A percentile compares a stretch with the other conserved stretches of the same genome.
Evolutionary conservation across 2,329 filamentous ascomycete genomes (phyloP).

Genomic region (Ophiostoma sp.): DNA sequence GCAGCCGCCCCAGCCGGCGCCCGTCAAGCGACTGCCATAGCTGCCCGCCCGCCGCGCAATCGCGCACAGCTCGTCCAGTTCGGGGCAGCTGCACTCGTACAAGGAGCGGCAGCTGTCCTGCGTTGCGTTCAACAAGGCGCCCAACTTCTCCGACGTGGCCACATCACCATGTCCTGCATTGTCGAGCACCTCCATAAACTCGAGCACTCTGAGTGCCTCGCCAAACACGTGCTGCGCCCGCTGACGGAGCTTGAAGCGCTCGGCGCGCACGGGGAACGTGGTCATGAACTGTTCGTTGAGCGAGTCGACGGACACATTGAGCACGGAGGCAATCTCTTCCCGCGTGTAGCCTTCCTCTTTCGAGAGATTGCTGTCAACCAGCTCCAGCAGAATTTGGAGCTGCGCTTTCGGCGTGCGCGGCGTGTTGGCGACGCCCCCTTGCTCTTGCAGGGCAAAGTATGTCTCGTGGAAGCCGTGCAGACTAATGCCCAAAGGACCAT

Average conservation of each 20-base stretch:
- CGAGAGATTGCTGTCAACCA: constrained; percentile 70
- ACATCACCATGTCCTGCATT: constrained; percentile 16
- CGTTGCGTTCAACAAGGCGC: constrained; percentile 82
- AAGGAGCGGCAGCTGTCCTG: constrained; percentile 83
- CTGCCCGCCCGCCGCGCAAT: constrained; percentile 77
- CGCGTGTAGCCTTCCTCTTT: constrained; percentile 84
- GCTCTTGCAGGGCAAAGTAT: constrained; percentile 63
- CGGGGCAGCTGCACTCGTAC: constrained; percentile 89
- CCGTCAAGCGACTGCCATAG: constrained; percentile 83
- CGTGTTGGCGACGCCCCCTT: constrained; percentile 36
- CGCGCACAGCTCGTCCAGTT: constrained; percentile 84
- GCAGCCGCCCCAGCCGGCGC: constrained; percentile 96
- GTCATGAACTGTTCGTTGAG: constrained; percentile 79
- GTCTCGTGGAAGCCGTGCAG: constrained; percentile 84
- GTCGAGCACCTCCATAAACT: constrained; percentile 78
- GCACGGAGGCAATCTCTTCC: constrained; percentile 71
- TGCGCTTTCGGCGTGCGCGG: constrained; percentile 56
- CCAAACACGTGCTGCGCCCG: constrained; percentile 87
- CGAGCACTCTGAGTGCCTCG: constrained; percentile 81
- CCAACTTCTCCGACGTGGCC: constrained; percentile 56
- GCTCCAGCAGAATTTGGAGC: constrained; percentile 68
- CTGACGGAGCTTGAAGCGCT: constrained; percentile 83
- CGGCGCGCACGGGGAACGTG: constrained; percentile 84
- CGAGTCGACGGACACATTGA: constrained; percentile 68
- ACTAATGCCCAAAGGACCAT: constrained; percentile 77